Evolutionary conservation across 2,329 filamentous ascomycete species (phyloP).

Genomic region (Fusarium sp.): DNA sequence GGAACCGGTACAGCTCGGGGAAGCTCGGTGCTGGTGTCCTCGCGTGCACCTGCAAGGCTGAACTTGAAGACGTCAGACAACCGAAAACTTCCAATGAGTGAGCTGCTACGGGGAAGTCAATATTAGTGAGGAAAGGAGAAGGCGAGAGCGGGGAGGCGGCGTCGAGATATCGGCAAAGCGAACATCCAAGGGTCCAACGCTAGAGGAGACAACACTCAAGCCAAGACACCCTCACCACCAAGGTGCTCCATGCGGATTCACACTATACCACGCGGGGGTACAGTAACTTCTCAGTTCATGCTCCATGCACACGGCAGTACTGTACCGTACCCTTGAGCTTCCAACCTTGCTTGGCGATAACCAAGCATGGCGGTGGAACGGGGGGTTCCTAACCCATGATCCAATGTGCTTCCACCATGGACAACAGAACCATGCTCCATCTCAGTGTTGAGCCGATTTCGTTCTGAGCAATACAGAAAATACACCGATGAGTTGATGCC

Average conservation of each 20-base stretch:
- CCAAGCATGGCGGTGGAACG: neutral
- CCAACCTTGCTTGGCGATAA: neutral
- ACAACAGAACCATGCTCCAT: neutral
- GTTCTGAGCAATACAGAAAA: neutral
- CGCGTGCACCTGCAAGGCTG: constrained; percentile 10
- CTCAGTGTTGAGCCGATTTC: neutral
- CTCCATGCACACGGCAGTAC: neutral
- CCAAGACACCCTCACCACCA: constrained; percentile 9
- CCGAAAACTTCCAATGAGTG: neutral
- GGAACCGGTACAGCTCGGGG: neutral
- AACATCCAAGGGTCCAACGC: neutral
- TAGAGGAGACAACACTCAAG: neutral
- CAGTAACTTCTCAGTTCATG: constrained; percentile 15
- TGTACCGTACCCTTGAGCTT: neutral
- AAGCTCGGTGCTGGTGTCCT: neutral
- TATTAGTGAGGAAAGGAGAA: neutral
- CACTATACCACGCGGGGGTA: neutral
- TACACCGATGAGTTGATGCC: neutral
- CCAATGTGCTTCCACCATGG: neutral
- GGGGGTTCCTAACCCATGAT: neutral
- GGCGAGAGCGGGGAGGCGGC: neutral
- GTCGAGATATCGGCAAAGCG: constrained; percentile 1
- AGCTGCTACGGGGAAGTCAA: constrained; percentile 1
- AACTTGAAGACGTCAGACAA: neutral
- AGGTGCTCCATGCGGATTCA: neutral